Evolutionary conservation across 345 rosid species (phyloP), one percentile per base, ranked within the genome.

Genomic region (Durio zibethinus): DNA sequence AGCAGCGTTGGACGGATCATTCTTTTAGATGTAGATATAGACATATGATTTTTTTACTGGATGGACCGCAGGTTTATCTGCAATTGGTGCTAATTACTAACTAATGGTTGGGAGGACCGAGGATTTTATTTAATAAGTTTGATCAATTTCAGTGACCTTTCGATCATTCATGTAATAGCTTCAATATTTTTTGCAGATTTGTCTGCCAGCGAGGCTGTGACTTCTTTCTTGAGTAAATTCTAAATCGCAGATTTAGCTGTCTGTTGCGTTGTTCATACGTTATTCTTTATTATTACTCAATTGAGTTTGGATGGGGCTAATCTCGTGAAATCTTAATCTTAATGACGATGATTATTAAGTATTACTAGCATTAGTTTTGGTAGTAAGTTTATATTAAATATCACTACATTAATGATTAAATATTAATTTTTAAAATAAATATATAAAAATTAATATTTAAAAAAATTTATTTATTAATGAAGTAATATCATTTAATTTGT

Each of bases 61-160:
- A 21, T 47, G 23, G 18, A 70, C 25, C 25, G 29, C 10, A 29
- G 74, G 16, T 48, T 48, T 8, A 29, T 70, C 25, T 47, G 40
- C 59, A 70, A 27, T 47, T 29, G 59, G 12, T 70, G 25, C 31
- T 11, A 14, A 23, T 21, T 18, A 43, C 52, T 14, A 67, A 4
- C 59, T 16, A 9, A 25, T 53, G 9, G 3, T 48, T 70, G 40
- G 25, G 15, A 27, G 73, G 38, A 27, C 11, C 1, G 21, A 45
- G 56, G 73, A 66, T 69, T 69, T 45, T 69, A 12, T 69, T 69
- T 45, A 1, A 68, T 21, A 23, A 69, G 40, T 47, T 47, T 47
- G 52, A 47, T 2, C 0, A 16, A 48, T 5, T 48, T 48, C 53
- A 2, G 50, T 47, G 15, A 20, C 18, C 20, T 12, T 14, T 15